Base-by-base conservation (phyloP, 768 basidiomycete species). In the Neoboletus brunneissimus region DNA sequence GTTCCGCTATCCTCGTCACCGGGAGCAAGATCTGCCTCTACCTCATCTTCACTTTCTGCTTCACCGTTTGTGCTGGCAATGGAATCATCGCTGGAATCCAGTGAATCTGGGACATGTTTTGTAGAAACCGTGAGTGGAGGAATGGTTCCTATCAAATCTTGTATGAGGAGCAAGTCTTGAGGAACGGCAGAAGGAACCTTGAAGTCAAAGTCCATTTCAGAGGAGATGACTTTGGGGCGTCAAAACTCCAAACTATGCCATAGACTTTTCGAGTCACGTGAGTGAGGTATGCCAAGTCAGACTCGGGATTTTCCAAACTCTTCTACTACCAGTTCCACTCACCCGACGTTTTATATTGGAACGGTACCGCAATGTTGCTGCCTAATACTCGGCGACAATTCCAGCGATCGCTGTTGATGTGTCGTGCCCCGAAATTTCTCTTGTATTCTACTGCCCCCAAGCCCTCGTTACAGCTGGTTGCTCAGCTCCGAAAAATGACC, bases 401-500 rank as follows among this genome's bases (percentile, higher is more conserved):
- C 51, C 57, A 43, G 43, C 48, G 35, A 41, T 47, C 48, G 43
- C 31, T 57, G 0, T 12, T 29, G 41, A 45, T 32, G 35, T 43
- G 45, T 54, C 38, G 37, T 23, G 15, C 22, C 5, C 22, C 45
- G 13, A 64, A 52, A 41, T 43, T 37, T 42, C n/a, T 16, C 32
- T 31, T 67, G 57, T 89, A 88, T 70, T 86, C 87, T 16, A 81
- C 85, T 5, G 54, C 67, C 22, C 63, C 73, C 52, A 91, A 87
- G 67, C 77, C 87, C 0, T 80, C 89, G 13, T 69, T 92, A 32
- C 84, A 87, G 53, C 85, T 95, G 53, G 86, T 98, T 60, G 89
- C 90, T 1, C 85, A 93, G 70, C 82, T 98, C 41, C 85, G 96
- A 60, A 91, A 89, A 71, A 78, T 80, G 64, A 88, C 81, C 44